A percentile compares a stretch with the other conserved stretches of the same genome.
These are phyloP conservation scores for Purpureocillium takamizusanense DNA, from an alignment of 2,329 filamentous ascomycete genomes.

Conservation along the genomic window DNA sequence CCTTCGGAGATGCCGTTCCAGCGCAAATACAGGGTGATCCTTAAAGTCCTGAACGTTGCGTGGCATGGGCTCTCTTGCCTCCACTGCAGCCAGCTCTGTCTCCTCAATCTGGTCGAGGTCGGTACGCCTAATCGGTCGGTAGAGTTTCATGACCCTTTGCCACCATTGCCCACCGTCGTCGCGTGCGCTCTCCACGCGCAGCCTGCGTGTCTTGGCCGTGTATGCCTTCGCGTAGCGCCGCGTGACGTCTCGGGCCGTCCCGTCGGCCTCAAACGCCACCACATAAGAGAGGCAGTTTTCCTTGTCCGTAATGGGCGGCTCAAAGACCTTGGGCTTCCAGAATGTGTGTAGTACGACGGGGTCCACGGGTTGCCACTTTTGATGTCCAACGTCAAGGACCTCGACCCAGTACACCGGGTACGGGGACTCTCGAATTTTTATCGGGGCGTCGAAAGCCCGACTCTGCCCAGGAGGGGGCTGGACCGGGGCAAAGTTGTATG, in stretches of 20 bases:
- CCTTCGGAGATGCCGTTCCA: constrained; percentile 74
- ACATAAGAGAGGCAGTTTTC: constrained; percentile 76
- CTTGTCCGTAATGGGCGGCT: constrained; percentile 71
- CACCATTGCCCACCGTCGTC: constrained; percentile 44
- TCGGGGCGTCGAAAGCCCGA: constrained; percentile 23
- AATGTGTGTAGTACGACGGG: constrained; percentile 70
- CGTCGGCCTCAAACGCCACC: constrained; percentile 75
- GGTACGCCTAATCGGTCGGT: constrained; percentile 27
- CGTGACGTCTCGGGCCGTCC: constrained; percentile 75
- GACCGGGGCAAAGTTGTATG: constrained; percentile 38
- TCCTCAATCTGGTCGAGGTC: constrained; percentile 82
- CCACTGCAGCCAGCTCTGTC: constrained; percentile 60
- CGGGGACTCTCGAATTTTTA: constrained; percentile 55
- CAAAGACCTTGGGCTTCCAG: constrained; percentile 65
- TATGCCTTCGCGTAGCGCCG: constrained; percentile 79
- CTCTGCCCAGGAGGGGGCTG: constrained; percentile 24
- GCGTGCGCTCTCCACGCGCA: constrained; percentile 60
- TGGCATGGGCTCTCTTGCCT: constrained; percentile 75
- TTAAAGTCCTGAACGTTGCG: constrained; percentile 82
- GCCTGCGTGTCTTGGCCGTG: constrained; percentile 78
- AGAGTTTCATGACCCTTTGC: constrained; percentile 40
- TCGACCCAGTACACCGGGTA: constrained; percentile 94
- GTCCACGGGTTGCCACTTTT: constrained; percentile 89
- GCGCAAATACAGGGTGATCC: constrained; percentile 71
- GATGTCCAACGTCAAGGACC: constrained; percentile 72